Evolutionary conservation across 2,329 filamentous ascomycete species (phyloP).

Genomic region (Falciphora oryzae): DNA sequence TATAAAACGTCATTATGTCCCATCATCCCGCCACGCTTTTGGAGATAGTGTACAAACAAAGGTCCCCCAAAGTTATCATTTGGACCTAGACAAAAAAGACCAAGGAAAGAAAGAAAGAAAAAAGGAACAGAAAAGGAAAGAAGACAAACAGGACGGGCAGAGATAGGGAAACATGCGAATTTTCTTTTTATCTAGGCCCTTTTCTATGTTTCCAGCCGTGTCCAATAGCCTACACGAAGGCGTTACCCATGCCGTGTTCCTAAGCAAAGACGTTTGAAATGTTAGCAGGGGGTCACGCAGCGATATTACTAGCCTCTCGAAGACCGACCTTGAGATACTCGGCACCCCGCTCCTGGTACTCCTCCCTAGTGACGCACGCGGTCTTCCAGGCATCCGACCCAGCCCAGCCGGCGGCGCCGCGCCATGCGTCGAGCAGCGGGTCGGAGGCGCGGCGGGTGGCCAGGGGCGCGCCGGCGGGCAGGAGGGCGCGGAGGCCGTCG

Average conservation of each 20-base stretch:
- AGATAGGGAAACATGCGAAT: neutral
- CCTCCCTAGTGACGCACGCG: slow-evolving; percentile 68
- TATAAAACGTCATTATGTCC: neutral
- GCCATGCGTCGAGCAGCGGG: slow-evolving; percentile 84
- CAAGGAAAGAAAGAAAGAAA: neutral
- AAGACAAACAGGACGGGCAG: neutral
- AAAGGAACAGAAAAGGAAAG: neutral
- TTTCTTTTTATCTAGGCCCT: neutral
- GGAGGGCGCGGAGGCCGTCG: slow-evolving; percentile 63
- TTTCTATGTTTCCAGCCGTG: neutral
- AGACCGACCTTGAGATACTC: slow-evolving; percentile 80
- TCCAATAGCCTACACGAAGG: slow-evolving; percentile 23
- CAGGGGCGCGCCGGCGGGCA: slow-evolving; percentile 66
- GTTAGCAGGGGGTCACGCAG: neutral
- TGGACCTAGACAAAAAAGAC: neutral
- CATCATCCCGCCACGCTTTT: neutral
- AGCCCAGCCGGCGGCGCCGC: slow-evolving; percentile 83
- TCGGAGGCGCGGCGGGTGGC: slow-evolving; percentile 67
- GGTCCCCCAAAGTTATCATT: too few relatives aligned
- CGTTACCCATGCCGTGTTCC: slow-evolving; percentile 63
- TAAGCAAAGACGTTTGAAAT: slow-evolving; percentile 21
- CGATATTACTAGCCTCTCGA: too few relatives aligned
- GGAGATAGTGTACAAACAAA: neutral
- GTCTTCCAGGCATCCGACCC: slow-evolving; percentile 52
- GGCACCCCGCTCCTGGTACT: slow-evolving; percentile 85